Conservation (phyloP, 768 basidiomycete species). For the Flagelloscypha sp. region DNA sequence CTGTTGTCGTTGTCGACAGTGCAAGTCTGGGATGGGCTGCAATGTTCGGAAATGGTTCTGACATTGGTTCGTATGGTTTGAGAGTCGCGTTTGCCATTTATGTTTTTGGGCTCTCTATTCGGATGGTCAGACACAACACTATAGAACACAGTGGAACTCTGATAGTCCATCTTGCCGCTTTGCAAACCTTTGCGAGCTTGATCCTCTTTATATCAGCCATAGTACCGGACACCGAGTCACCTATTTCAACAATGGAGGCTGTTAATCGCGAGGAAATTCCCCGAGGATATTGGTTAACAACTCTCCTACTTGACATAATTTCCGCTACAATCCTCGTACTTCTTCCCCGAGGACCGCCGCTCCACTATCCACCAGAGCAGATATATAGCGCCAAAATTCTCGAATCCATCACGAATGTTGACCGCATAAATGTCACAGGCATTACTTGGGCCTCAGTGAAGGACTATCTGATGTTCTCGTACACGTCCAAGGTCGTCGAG, state of each 20-base stretch:
- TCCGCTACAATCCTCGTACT: constrained; percentile 32
- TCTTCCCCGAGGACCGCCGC: constrained; percentile 66
- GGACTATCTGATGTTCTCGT: constrained; percentile 74
- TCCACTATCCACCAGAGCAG: constrained; percentile 64
- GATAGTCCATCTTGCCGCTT: constrained; percentile 51
- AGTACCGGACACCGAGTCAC: constrained; percentile 39
- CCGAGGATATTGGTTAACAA: constrained; percentile 46
- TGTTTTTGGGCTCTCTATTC: constrained; percentile 39
- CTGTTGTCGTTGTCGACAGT: constrained; percentile 42
- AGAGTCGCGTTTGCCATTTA: constrained; percentile 54
- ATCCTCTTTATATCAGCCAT: constrained; percentile 44
- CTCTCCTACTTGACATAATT: constrained; percentile 41
- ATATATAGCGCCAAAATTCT: constrained; percentile 73
- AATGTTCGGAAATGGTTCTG: constrained; percentile 19
- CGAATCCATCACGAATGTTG: constrained; percentile 47
- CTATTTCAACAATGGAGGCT: constrained; percentile 22
- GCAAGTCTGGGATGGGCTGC: constrained; percentile 49
- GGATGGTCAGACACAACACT: constrained; percentile 42
- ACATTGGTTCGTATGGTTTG: constrained; percentile 33
- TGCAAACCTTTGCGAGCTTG: constrained; percentile 41
- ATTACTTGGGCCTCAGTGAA: constrained; percentile 47
- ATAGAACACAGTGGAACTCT: constrained; percentile 35
- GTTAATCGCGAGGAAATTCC: constrained; percentile 16
- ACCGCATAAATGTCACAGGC: constrained; percentile 74
- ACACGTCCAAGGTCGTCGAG: constrained; percentile 82